These are phyloP conservation scores for Tremella mesenterica DNA, from an alignment of 768 basidiomycete species.

Conservation along the genomic window DNA sequence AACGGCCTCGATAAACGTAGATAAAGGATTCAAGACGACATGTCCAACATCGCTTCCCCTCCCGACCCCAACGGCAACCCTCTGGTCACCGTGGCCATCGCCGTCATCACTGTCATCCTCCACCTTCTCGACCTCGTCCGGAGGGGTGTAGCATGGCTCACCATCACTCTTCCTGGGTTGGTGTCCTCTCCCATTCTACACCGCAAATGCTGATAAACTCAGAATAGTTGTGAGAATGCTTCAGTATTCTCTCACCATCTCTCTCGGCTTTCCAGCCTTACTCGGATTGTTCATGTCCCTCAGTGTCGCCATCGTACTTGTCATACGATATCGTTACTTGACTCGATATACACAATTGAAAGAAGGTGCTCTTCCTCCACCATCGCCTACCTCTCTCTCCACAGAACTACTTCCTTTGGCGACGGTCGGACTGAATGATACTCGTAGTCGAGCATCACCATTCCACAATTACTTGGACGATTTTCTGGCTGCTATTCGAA, in stretches of 20 bases:
- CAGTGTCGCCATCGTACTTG: constrained; percentile 64
- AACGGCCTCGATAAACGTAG: no score
- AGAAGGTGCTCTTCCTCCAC: constrained; percentile 36
- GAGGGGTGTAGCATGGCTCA: constrained; percentile 61
- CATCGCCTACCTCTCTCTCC: constrained; percentile 22
- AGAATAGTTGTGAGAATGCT: constrained; percentile 41
- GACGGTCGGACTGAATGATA: constrained; percentile 48
- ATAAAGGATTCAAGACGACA: background rate
- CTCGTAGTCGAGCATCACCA: constrained; percentile 47
- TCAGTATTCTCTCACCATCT: constrained; percentile 42
- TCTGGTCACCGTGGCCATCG: constrained; percentile 33
- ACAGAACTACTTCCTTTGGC: constrained; percentile 60
- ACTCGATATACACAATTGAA: constrained; percentile 46
- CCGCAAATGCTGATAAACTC: constrained; percentile 2
- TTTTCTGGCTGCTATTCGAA: constrained; percentile 87
- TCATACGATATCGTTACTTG: constrained; percentile 57
- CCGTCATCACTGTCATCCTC: constrained; percentile 39
- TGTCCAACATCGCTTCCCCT: background rate
- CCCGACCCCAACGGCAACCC: constrained; percentile 28
- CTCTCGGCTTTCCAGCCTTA: constrained; percentile 89
- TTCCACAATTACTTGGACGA: constrained; percentile 97
- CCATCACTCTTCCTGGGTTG: constrained; percentile 69
- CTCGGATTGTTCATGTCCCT: constrained; percentile 64
- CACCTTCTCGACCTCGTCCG: constrained; percentile 36
- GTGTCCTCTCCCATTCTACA: background rate